phyloP scores from a whole-genome alignment of 768 basidiomycete species.

The Lactifluus pinguis region DNA sequence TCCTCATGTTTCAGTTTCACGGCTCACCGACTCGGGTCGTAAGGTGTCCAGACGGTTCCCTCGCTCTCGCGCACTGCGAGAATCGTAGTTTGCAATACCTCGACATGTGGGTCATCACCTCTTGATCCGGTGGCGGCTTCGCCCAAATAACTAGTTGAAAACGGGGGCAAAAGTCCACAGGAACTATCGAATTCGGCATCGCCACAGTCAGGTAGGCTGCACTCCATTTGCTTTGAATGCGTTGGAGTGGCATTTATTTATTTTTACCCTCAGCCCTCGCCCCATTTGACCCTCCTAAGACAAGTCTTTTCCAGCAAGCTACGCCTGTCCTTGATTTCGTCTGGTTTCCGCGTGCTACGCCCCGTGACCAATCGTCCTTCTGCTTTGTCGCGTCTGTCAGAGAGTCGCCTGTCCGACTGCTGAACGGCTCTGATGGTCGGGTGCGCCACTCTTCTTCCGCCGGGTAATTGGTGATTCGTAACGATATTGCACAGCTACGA shows the following conservation, averaged over 20 bases:
- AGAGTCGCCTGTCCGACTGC: constrained; percentile 76
- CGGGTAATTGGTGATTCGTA: not conserved
- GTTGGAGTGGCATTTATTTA: not conserved
- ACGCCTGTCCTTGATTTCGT: constrained; percentile 67
- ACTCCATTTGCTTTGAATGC: not conserved
- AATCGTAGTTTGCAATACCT: constrained; percentile 54
- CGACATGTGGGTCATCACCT: constrained; percentile 33
- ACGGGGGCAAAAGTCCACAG: not conserved
- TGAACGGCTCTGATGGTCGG: constrained; percentile 71
- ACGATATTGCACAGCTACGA: constrained; percentile 47
- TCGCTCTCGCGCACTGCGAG: constrained; percentile 61
- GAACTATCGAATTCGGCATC: not conserved
- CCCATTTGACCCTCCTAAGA: constrained; percentile 5
- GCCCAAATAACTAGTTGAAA: not conserved
- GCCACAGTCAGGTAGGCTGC: not conserved
- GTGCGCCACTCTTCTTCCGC: constrained; percentile 34
- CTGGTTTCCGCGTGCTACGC: constrained; percentile 80
- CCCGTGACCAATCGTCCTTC: constrained; percentile 49
- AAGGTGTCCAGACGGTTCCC: constrained; percentile 73
- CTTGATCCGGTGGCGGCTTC: too few relatives aligned
- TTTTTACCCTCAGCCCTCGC: not conserved
- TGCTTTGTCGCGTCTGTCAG: constrained; percentile 81
- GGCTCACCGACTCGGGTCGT: not conserved
- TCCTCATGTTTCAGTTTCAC: not conserved
- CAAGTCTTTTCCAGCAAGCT: constrained; percentile 37